Conservation (phyloP, 495 filamentous ascomycete genomes). For the Oidiodendron maius region DNA sequence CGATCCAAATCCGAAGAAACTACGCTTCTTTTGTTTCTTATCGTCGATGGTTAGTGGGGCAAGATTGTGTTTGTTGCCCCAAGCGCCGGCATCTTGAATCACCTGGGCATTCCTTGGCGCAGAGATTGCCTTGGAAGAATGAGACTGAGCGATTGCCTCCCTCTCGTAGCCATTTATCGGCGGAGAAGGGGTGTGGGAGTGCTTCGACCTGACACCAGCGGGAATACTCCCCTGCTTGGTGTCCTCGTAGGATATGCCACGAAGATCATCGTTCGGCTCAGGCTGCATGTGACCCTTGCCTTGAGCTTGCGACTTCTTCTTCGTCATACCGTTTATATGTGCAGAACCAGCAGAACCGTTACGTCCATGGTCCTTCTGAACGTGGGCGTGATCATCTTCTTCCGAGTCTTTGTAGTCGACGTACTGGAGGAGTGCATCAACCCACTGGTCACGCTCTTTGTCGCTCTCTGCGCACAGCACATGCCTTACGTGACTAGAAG, state of each 20-base stretch:
- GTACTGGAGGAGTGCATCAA: constrained; percentile 81
- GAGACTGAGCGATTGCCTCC: constrained; percentile 23
- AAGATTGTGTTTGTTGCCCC: constrained; percentile 66
- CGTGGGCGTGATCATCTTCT: constrained; percentile 36
- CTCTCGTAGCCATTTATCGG: constrained; percentile 24
- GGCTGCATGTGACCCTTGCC: constrained; percentile 14
- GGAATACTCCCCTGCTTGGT: constrained; percentile 60
- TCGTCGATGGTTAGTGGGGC: constrained; percentile 41
- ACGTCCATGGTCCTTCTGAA: constrained; percentile 25
- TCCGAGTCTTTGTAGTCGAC: constrained; percentile 69
- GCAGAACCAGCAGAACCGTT: constrained; percentile 22
- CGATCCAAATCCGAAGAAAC: constrained; percentile 91
- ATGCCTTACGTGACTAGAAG: constrained; percentile 83
- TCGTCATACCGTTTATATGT: constrained; percentile 29
- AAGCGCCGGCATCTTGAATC: constrained; percentile 79
- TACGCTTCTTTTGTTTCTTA: constrained; percentile 77
- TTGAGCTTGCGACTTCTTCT: constrained; percentile 35
- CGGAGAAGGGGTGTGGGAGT: constrained; percentile 21
- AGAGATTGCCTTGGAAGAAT: constrained; percentile 63
- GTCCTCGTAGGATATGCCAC: constrained; percentile 79
- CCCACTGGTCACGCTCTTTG: constrained; percentile 87
- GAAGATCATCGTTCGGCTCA: constrained; percentile 47
- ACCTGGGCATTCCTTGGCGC: constrained; percentile 78
- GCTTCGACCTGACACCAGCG: constrained; percentile 19
- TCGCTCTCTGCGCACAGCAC: constrained; percentile 95